These are phyloP conservation scores for Ophiostoma pallidulum DNA, from an alignment of 2,329 filamentous ascomycete genomes.

Conservation along the genomic window DNA sequence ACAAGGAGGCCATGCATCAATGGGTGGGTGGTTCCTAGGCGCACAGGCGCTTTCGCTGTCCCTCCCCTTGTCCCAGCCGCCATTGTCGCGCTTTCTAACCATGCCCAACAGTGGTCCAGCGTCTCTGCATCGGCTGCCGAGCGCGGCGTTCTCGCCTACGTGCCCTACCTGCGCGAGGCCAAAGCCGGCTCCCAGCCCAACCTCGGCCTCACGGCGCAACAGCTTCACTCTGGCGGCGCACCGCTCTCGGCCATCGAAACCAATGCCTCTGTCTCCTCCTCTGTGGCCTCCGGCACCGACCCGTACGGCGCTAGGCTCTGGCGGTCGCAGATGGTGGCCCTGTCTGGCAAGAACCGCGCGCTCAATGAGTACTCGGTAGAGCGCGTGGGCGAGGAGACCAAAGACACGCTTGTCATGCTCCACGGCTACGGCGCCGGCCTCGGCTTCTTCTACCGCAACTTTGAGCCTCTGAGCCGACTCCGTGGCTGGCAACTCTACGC, in stretches of 20 bases:
- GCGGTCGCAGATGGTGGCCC: slow-evolving; percentile 72
- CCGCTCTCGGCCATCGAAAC: slow-evolving; percentile 21
- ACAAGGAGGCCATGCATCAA: slow-evolving; percentile 84
- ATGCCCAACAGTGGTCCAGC: slow-evolving; percentile 60
- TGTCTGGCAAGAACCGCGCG: slow-evolving; percentile 77
- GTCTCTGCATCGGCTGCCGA: slow-evolving; percentile 78
- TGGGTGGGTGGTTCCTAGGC: slow-evolving; percentile 57
- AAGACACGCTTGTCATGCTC: slow-evolving; percentile 87
- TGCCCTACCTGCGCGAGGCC: slow-evolving; percentile 74
- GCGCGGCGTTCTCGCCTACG: slow-evolving; percentile 74
- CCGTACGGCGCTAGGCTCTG: slow-evolving; percentile 79
- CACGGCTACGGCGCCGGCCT: slow-evolving; percentile 95
- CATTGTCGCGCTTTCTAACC: slow-evolving; percentile 12
- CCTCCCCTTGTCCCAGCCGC: slow-evolving; percentile 10
- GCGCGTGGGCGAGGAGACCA: slow-evolving; percentile 64
- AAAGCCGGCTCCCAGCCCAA: slow-evolving; percentile 31
- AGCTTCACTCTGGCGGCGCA: slow-evolving; percentile 24
- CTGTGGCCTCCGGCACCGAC: slow-evolving; percentile 43
- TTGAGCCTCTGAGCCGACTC: slow-evolving; percentile 71
- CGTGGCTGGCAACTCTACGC: slow-evolving; percentile 84
- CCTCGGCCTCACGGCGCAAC: slow-evolving; percentile 5
- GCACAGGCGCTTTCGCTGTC: neutral
- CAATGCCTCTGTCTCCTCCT: no score
- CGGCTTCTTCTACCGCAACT: slow-evolving; percentile 98
- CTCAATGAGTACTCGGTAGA: slow-evolving; percentile 92